A percentile compares a stretch with the other conserved stretches of the same genome.
Evolutionary conservation across 208 protist species (phyloP).

Genomic region (Trypanosoma brucei): DNA sequence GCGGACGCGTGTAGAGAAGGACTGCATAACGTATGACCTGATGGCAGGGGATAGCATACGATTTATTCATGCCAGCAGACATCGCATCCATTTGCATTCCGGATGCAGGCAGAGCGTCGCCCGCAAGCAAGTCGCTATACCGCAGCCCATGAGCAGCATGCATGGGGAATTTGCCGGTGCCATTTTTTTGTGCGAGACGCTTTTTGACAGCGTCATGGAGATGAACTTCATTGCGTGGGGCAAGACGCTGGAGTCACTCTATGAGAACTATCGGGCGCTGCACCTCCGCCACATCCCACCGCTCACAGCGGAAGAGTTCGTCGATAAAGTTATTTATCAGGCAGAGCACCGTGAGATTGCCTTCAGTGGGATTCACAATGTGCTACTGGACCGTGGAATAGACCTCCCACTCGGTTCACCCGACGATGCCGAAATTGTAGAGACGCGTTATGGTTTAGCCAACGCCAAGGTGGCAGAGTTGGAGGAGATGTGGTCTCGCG

Average conservation of each 20-base stretch:
- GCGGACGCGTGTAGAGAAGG: constrained; percentile 49
- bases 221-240: constrained; percentile 84
- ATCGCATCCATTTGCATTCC: constrained; percentile 84
- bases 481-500: constrained; percentile 58
- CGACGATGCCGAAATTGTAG: constrained; percentile 86
- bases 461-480: constrained; percentile 89
- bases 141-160: constrained; percentile 38
- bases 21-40: constrained; percentile 76
- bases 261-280: constrained; percentile 79
- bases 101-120: constrained; percentile 46
- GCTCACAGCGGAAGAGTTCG: constrained; percentile 80
- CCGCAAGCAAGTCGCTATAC: constrained; percentile 37
- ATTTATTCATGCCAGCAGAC: constrained; percentile 67
- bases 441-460: constrained; percentile 84
- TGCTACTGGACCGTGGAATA: constrained; percentile 65
- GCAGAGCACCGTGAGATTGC: constrained; percentile 66
- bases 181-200: constrained; percentile 69
- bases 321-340: constrained; percentile 82
- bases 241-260: constrained; percentile 78
- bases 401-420: constrained; percentile 76
- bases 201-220: constrained; percentile 84
- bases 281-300: constrained; percentile 68
- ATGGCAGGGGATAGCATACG: constrained; percentile 69
- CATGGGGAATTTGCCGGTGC: constrained; percentile 75
- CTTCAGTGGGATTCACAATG: constrained; percentile 84